Percentiles rank a stretch among this genome's conserved stretches.
phyloP scores from a whole-genome alignment of 257 asterid genomes.

The Gentiana straminea region DNA sequence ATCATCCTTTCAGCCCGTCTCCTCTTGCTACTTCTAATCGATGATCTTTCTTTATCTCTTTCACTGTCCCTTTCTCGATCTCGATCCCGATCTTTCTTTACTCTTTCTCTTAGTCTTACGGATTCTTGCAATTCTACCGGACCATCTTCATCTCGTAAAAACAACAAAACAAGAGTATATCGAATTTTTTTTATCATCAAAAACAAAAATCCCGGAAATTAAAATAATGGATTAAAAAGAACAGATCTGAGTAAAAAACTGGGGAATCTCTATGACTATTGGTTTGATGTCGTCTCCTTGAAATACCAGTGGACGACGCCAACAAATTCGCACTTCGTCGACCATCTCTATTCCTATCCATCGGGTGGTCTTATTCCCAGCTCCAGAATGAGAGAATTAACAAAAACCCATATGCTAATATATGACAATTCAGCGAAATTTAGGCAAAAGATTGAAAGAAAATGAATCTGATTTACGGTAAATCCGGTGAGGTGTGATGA shows the following conservation, averaged over 20 bases:
- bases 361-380: background rate
- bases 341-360: constrained; percentile 89
- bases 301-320: constrained; percentile 69
- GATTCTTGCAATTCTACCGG: constrained; percentile 77
- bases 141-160: constrained; percentile 66
- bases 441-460: no score
- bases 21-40: no score
- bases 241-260: constrained; percentile 47
- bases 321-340: constrained; percentile 62
- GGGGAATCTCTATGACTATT: constrained; percentile 83
- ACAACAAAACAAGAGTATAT: background rate
- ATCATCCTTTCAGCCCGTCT: no score
- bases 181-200: no score
- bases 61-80: constrained; percentile 32
- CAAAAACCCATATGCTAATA: no score
- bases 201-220: background rate
- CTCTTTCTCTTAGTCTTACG: constrained; percentile 69
- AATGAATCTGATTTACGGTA: no score
- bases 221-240: background rate
- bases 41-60: constrained; percentile 27
- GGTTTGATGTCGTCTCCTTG: constrained; percentile 47
- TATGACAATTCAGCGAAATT: no score
- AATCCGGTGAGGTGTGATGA: no score
- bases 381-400: no score
- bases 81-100: constrained; percentile 89